Evolutionary conservation across 2,329 filamentous ascomycete genomes (phyloP).

Genomic region (Xylaria polymorpha): DNA sequence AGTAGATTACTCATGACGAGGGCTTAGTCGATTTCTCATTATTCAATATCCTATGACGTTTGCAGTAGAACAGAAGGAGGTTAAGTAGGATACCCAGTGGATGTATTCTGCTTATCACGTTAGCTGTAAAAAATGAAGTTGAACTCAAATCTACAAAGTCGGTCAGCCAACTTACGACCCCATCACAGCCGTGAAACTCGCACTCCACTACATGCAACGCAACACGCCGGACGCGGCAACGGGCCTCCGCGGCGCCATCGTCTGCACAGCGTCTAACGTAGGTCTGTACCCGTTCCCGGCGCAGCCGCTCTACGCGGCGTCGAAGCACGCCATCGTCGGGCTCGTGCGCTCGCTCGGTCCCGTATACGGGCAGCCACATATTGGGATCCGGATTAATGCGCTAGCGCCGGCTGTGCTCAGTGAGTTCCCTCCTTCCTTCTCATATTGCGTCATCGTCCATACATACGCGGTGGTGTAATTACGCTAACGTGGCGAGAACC

Average conservation of each 20-base stretch:
- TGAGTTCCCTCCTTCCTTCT: constrained; percentile 40
- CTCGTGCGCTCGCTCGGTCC: constrained; percentile 60
- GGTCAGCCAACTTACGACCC: constrained; percentile 9
- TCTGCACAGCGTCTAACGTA: constrained; percentile 66
- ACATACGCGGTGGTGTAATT: background rate
- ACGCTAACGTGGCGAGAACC: background rate
- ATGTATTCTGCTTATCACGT: background rate
- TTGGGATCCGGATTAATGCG: constrained; percentile 63
- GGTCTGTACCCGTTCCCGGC: constrained; percentile 64
- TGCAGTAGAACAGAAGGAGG: background rate
- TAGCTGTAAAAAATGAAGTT: background rate
- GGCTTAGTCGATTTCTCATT: background rate
- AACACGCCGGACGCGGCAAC: constrained; percentile 50
- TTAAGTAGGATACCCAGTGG: background rate
- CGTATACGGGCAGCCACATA: constrained; percentile 49
- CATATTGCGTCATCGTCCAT: background rate
- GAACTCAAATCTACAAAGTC: background rate
- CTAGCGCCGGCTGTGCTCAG: constrained; percentile 62
- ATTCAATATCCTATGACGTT: background rate
- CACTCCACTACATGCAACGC: constrained; percentile 61
- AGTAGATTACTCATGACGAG: background rate
- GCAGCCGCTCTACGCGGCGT: constrained; percentile 61
- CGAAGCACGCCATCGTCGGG: constrained; percentile 61
- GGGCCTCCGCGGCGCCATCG: constrained; percentile 57
- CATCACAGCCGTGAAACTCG: constrained; percentile 59